Evolutionary conservation across 139 green algal genomes (phyloP), one percentile per base, ranked within the genome.

Genomic region (Coccomyxa sp.): DNA sequence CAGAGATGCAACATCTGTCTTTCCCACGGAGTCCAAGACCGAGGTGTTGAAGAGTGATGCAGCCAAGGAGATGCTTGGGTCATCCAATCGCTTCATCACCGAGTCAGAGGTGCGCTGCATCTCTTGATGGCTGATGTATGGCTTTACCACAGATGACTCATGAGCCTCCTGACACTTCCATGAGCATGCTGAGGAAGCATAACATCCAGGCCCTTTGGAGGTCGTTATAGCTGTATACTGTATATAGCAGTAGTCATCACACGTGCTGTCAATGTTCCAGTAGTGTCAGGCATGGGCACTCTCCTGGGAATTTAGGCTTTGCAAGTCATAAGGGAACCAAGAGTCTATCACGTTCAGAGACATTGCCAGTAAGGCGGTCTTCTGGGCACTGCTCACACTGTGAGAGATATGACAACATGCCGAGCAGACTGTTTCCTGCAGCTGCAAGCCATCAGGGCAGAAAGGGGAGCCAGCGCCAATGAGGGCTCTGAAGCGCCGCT

Each of bases 1-100:
- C 7, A 84, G 91, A 0, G 90, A 94, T 38, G 74, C 81, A 12
- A 33, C 81, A 2, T 90, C 83, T 0, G 92, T 96, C 35, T 96
- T 96, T 73, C 91, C 91, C 16, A 89, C 40, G 0, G 78, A 89
- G 9, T 37, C 74, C 6, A 75, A 85, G 31, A 73, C 80, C 74
- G 68, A 34, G 16, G 77, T 70, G 12, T 75, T 73, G 37, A 78
- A 86, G 24, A 41, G 74, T 0, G 84, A 88, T 31, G 58, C 70
- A 7, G 39, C 90, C 14, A 88, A 88, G 31, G 87, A 83, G 41
- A 75, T 86, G 36, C 75, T 95, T 1, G 91, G 92, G 0, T 85
- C 81, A 8, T 80, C 50, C 50, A 64, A 64, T 64, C 5, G 86
- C 36, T 96, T 96, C 64, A 86, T 96, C 0, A 86, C 83, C n/a